Percentiles rank a stretch among this genome's conserved stretches.
These are phyloP conservation scores for Suillus bovinus DNA, from an alignment of 768 basidiomycete species.

Conservation along the genomic window DNA sequence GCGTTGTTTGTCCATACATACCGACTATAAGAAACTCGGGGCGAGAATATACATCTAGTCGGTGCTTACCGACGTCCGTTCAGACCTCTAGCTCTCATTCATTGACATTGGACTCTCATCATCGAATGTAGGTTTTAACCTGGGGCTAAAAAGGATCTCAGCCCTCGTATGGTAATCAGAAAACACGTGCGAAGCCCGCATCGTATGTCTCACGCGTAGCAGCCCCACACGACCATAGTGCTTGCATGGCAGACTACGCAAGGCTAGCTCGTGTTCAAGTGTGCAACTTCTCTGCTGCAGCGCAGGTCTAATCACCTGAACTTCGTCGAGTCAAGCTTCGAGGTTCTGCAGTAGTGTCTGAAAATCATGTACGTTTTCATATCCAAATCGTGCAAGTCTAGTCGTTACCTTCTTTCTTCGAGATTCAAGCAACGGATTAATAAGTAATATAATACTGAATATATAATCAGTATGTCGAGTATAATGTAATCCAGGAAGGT, in stretches of 20 bases:
- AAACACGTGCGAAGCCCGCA: background rate
- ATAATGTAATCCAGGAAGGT: background rate
- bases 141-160: background rate
- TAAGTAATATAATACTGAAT: background rate
- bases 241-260: background rate
- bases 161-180: background rate
- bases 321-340: background rate
- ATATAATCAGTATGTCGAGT: background rate
- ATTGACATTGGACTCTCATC: background rate
- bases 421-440: background rate
- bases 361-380: background rate
- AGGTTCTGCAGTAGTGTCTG: background rate
- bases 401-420: background rate
- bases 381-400: background rate
- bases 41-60: no score
- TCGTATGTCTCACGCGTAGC: background rate
- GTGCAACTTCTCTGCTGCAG: background rate
- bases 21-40: no score
- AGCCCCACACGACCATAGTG: background rate
- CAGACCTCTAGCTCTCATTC: no score
- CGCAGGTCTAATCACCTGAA: background rate
- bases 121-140: background rate
- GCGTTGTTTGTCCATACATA: no score
- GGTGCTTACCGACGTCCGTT: no score
- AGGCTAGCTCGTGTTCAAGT: background rate